Evolutionary conservation across 768 basidiomycete genomes (phyloP).

Genomic region (Auricularia auricula-judae): DNA sequence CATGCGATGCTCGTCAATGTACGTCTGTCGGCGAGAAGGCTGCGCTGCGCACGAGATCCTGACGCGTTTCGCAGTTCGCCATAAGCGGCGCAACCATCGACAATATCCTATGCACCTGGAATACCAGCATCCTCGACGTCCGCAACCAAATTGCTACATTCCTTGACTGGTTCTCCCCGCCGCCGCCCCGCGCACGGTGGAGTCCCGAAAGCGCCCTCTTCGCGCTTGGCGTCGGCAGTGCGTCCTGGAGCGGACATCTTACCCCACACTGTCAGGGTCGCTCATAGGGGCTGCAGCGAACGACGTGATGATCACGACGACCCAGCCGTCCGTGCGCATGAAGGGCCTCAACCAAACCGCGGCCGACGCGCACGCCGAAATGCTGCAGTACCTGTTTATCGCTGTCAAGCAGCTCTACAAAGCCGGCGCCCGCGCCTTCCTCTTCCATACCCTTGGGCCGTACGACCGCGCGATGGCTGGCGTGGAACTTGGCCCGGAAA

Average conservation of each 20-base stretch:
- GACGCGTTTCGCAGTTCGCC: neutral
- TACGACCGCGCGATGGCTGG: neutral
- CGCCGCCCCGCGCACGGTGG: neutral
- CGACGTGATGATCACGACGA: neutral
- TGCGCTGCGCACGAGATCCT: neutral
- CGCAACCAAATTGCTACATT: neutral
- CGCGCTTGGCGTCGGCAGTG: neutral
- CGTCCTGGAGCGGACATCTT: neutral
- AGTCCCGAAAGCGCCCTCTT: neutral
- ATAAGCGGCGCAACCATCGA: neutral
- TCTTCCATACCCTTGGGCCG: neutral
- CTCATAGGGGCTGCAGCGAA: neutral
- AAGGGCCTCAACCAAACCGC: neutral
- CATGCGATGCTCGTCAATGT: neutral
- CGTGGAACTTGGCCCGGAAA: neutral
- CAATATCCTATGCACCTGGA: neutral
- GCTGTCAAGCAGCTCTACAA: neutral
- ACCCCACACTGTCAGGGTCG: neutral
- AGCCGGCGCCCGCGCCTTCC: neutral
- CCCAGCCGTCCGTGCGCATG: neutral
- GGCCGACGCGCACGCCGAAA: neutral
- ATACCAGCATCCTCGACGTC: neutral
- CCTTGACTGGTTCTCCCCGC: neutral
- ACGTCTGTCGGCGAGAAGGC: neutral
- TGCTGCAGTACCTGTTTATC: neutral